These are phyloP conservation scores for Nakaseomyces uthaithaninus DNA, from an alignment of 1,139 yeast species.

Conservation along the genomic window DNA sequence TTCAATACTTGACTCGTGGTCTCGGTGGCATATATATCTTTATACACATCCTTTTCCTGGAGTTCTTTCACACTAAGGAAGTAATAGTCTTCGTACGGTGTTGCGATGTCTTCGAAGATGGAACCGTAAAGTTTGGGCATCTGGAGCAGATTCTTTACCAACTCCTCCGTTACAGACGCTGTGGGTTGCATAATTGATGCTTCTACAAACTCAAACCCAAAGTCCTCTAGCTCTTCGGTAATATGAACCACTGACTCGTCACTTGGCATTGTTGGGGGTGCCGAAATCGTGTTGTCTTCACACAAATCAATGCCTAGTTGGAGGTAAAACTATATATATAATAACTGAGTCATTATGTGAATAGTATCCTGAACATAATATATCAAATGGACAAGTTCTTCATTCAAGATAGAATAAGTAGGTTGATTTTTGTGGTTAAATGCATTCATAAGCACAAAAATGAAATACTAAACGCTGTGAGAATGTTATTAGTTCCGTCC, in stretches of 20 bases:
- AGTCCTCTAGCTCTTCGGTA: not conserved
- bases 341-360: too few relatives aligned
- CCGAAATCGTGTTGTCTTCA: too few relatives aligned
- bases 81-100: conserved; percentile 1
- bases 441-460: too few relatives aligned
- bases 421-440: too few relatives aligned
- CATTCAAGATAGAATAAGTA: too few relatives aligned
- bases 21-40: not conserved
- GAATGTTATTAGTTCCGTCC: too few relatives aligned
- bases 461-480: too few relatives aligned
- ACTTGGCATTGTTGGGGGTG: conserved; percentile 2
- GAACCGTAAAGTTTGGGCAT: conserved; percentile 1
- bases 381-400: too few relatives aligned
- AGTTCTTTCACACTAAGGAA: not conserved
- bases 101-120: conserved; percentile 1
- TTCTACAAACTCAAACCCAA: conserved; percentile 2
- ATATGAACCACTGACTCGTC: not conserved
- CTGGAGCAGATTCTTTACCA: not conserved
- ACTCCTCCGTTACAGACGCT: not conserved
- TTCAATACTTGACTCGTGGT: not conserved
- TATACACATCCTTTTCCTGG: not conserved
- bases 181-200: not conserved
- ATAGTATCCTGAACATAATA: too few relatives aligned
- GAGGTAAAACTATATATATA: too few relatives aligned
- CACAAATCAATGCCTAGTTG: too few relatives aligned